Evolutionary conservation across 495 filamentous ascomycete species (phyloP), one percentile per base, ranked within the genome.

Genomic region (Bacidia gigantensis): DNA sequence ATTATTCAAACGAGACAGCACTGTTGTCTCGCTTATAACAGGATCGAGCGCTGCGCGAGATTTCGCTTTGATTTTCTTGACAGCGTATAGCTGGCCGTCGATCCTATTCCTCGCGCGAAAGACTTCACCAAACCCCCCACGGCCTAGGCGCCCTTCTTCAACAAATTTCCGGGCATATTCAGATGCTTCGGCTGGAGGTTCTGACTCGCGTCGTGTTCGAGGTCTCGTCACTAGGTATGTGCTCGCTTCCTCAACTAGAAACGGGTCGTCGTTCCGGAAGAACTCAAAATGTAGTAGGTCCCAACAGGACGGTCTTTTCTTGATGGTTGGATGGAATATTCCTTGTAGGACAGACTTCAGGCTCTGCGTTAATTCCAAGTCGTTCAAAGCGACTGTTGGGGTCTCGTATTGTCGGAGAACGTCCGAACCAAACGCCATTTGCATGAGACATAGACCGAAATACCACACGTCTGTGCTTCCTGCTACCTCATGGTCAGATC

Each of bases 61-160:
- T 47, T 81, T 82, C 56, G 89, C 83, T 21, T 81, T 86, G 50
- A 98, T 93, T 61, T 96, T 96, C 65, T 98, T 98, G 56, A 98
- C 81, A 2, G 92, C 92, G 72, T 98, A 98, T 11, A 93, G 79
- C 49, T 85, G 83, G 9, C 87, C 86, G 66, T 97, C 90, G 5
- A 95, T 76, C 65, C 89, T 93, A 60, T 95, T 94, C 52, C 93
- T 77, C 5, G 92, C 90, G 63, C 90, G 89, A 41, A 98, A 88
- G n/a, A 98, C 92, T 67, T 96, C 86, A 25, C 93, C 92, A 65
- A 93, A 98, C 1, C 90, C 93, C 14, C 92, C 92, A 66, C 87
- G 92, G 23, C 93, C 92, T 18, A 98, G 71, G 1, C 83, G 79
- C 17, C 87, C 89, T 53, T 86, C 79, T 65, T 97, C 90, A 20